Base-by-base conservation (phyloP, 352 stramenopile genomes). In the Phytophthora sansomeana region DNA sequence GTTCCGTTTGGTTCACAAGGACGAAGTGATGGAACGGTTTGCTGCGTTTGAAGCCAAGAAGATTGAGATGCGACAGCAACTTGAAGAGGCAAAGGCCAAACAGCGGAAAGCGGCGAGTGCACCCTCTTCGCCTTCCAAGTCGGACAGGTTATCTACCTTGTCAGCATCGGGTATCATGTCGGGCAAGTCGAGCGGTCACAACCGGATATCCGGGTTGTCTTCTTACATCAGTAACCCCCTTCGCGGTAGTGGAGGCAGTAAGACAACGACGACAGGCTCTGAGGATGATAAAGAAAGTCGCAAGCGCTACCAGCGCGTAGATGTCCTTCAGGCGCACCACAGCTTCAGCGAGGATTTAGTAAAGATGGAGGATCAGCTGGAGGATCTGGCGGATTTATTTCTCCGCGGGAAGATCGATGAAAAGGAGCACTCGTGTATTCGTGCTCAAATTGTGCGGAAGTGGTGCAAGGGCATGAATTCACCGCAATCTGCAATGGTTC, bases 361-460 rank as follows among this genome's bases (percentile, higher is more conserved):
- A 42, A 91, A 91, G 65, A 93, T 93, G 85, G 85, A 93, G 58
- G 85, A 92, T 47, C 85, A 93, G 30, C 67, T 93, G 8, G 81
- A 91, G 19, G 85, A 92, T 52, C 67, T 93, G 10, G 78, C 72
- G 0, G 78, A 90, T 44, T 62, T 93, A n/a, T 93, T 83, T 67
- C 52, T 88, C 2, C 81, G 85, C 3, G 85, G 85, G 13, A 91
- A 91, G 63, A 93, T 93, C 55, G 85, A 93, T 64, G 85, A 93
- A 70, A 93, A 92, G 58, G 85, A 93, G 48, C 83, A 92, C 56
- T 84, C 83, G n/a, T 93, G 83, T 64, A 93, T 93, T 64, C 86
- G 87, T 44, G 80, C 81, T 14, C 83, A 92, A 64, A 93, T 93
- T 56, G 83, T 93, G 17, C 78, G 85, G 36, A 93, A 92, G 50